phyloP scores from a whole-genome alignment of 805 yeast species.

The Saturnispora kantuleensis region DNA sequence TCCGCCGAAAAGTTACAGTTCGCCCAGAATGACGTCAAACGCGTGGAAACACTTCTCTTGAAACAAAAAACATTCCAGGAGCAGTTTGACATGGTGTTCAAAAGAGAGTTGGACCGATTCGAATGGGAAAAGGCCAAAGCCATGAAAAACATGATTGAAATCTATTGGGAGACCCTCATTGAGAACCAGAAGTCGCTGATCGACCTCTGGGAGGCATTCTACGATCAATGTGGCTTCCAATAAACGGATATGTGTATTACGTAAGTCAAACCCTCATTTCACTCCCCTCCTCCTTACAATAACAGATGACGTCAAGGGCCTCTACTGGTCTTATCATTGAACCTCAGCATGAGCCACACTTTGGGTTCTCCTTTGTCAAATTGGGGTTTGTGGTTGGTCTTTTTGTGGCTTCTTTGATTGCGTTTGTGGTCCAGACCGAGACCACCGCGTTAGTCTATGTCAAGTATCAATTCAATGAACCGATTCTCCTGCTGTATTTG shows the following conservation, averaged over 20 bases:
- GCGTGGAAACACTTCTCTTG: conserved; percentile 42
- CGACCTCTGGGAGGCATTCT: conserved; percentile 83
- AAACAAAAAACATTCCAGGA: conserved; percentile 51
- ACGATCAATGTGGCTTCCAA: conserved; percentile 37
- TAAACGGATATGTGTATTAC: background rate
- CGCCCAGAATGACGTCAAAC: conserved; percentile 50
- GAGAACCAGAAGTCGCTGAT: conserved; percentile 90
- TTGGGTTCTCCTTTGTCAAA: conserved; percentile 27
- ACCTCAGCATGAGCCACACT: conserved; percentile 32
- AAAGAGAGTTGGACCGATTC: conserved; percentile 55
- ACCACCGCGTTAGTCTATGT: conserved; percentile 60
- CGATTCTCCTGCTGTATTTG: conserved; percentile 50
- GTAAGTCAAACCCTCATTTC: background rate
- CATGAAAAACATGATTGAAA: conserved; percentile 81
- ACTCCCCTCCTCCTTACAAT: no score
- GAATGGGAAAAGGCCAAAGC: conserved; percentile 72
- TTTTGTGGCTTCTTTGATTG: conserved; percentile 37
- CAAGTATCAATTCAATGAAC: conserved; percentile 50
- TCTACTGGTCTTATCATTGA: conserved; percentile 19
- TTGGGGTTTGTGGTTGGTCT: conserved; percentile 38
- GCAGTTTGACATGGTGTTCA: conserved; percentile 56
- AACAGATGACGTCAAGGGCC: no score
- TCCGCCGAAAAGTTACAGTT: conserved; percentile 48
- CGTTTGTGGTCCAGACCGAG: conserved; percentile 78
- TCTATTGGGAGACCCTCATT: conserved; percentile 79